Percentiles rank a stretch among this genome's conserved stretches.
These are phyloP conservation scores for Helenozyma rhizophorensis DNA, from an alignment of 805 yeast species.

Conservation along the genomic window DNA sequence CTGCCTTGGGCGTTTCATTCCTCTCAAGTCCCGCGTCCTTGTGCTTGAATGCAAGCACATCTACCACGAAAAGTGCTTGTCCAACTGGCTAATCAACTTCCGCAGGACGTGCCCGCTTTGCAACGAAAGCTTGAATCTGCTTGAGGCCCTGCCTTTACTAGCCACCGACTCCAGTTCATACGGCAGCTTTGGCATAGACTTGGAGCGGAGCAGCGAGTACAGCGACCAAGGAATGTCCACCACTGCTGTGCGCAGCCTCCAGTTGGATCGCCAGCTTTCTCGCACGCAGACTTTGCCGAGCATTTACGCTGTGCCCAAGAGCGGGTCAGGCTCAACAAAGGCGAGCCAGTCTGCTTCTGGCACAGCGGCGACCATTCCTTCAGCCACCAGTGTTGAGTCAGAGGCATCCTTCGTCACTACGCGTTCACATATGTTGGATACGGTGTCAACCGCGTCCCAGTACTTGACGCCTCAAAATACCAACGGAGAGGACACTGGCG, in stretches of 20 bases:
- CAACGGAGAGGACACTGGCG: conserved; percentile 1
- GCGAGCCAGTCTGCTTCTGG: too few relatives aligned
- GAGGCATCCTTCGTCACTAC: too few relatives aligned
- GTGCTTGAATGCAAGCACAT: conserved; percentile 58
- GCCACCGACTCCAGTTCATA: neutral
- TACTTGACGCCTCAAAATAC: too few relatives aligned
- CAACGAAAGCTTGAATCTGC: conserved; percentile 22
- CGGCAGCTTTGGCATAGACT: conserved; percentile 8
- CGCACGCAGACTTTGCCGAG: too few relatives aligned
- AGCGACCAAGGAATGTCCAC: conserved; percentile 1
- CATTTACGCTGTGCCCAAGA: too few relatives aligned
- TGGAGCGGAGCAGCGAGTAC: conserved; percentile 3
- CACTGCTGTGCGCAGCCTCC: conserved; percentile 6
- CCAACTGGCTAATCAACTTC: conserved; percentile 56
- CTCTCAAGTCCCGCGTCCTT: conserved; percentile 45
- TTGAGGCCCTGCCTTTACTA: conserved; percentile 4
- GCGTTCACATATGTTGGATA: too few relatives aligned
- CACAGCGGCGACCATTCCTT: neutral
- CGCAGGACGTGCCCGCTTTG: conserved; percentile 58
- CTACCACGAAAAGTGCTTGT: conserved; percentile 53
- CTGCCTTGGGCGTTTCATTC: conserved; percentile 51
- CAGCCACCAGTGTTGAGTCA: too few relatives aligned
- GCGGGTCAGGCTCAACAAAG: too few relatives aligned
- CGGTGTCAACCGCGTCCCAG: too few relatives aligned
- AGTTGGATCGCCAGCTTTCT: neutral